phyloP scores from a whole-genome alignment of 108 stramenopile genomes.

The Seminavis robusta region DNA sequence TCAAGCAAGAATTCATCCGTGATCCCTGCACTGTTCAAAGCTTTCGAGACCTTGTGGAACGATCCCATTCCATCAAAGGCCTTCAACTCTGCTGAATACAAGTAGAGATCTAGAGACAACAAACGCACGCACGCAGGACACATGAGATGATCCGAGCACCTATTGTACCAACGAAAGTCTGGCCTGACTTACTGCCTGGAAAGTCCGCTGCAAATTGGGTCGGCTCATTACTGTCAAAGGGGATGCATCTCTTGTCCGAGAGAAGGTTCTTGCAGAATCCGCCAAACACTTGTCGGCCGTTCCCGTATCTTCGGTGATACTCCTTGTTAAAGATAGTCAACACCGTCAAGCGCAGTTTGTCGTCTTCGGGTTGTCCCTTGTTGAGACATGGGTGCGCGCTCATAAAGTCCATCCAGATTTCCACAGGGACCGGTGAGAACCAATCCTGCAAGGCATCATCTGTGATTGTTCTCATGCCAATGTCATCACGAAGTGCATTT shows the following conservation, averaged over 20 bases:
- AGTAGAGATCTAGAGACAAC: conserved; percentile 51
- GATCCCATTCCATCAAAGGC: conserved; percentile 58
- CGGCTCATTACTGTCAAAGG: conserved; percentile 36
- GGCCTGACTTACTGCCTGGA: too few species aligned
- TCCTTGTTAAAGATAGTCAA: conserved; percentile 50
- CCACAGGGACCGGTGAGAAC: conserved; percentile 57
- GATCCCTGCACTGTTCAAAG: conserved; percentile 39
- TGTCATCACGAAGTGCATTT: conserved; percentile 31
- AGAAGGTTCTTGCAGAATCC: conserved; percentile 22
- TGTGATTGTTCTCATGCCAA: conserved; percentile 39
- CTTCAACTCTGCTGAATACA: conserved; percentile 63
- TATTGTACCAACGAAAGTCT: too few species aligned
- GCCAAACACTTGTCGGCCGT: conserved; percentile 24
- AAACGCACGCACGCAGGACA: background rate
- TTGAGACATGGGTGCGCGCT: conserved; percentile 47
- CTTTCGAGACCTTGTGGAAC: conserved; percentile 44
- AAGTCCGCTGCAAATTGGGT: conserved; percentile 20
- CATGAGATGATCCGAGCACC: too few species aligned
- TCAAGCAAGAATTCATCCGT: conserved; percentile 63
- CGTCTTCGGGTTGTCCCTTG: conserved; percentile 41
- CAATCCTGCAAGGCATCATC: conserved; percentile 41
- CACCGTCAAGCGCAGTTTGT: conserved; percentile 28
- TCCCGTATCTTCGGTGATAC: conserved; percentile 1
- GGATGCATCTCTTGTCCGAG: conserved; percentile 33
- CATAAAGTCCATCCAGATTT: conserved; percentile 66